Evolutionary conservation across 2,329 filamentous ascomycete species (phyloP).

Genomic region (Colletotrichum abscissum): DNA sequence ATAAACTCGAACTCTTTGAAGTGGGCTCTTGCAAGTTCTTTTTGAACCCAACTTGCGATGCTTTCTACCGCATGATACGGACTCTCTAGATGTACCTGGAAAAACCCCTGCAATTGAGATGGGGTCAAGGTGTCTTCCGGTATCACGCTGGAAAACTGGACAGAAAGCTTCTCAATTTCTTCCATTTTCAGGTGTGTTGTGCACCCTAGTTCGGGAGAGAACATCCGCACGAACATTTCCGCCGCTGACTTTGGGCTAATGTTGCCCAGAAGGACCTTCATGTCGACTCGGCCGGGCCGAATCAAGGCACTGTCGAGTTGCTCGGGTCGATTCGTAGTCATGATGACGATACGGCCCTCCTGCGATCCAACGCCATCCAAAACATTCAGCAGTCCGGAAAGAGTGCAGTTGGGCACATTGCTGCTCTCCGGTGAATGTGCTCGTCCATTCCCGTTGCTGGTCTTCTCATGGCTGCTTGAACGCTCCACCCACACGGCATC

Average conservation of each 20-base stretch:
- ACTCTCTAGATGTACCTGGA: slow-evolving; percentile 55
- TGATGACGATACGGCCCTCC: slow-evolving; percentile 78
- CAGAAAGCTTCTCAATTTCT: slow-evolving; percentile 57
- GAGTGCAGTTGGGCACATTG: slow-evolving; percentile 51
- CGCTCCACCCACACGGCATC: slow-evolving; percentile 54
- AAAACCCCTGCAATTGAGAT: slow-evolving; percentile 60
- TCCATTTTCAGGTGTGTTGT: slow-evolving; percentile 40
- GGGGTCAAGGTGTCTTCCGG: slow-evolving; percentile 59
- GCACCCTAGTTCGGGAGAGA: slow-evolving; percentile 47
- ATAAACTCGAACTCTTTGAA: slow-evolving; percentile 46
- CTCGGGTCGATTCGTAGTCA: slow-evolving; percentile 78
- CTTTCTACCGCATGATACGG: slow-evolving; percentile 48
- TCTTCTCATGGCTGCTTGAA: slow-evolving; percentile 33
- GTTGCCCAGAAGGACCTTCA: slow-evolving; percentile 67
- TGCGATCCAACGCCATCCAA: slow-evolving; percentile 77
- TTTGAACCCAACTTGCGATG: slow-evolving; percentile 50
- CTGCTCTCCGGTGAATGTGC: slow-evolving; percentile 21
- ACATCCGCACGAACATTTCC: slow-evolving; percentile 61
- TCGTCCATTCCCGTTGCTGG: slow-evolving; percentile 28
- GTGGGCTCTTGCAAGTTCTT: slow-evolving; percentile 43
- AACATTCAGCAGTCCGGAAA: slow-evolving; percentile 76
- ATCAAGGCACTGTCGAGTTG: slow-evolving; percentile 73
- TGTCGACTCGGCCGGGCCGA: slow-evolving; percentile 75
- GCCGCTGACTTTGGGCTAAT: slow-evolving; percentile 56
- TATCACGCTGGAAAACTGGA: slow-evolving; percentile 65